Evolutionary conservation across 129 eudicot species (phyloP), one percentile per base, ranked within the genome.

Genomic region (Chrysanthemum makinoi): DNA sequence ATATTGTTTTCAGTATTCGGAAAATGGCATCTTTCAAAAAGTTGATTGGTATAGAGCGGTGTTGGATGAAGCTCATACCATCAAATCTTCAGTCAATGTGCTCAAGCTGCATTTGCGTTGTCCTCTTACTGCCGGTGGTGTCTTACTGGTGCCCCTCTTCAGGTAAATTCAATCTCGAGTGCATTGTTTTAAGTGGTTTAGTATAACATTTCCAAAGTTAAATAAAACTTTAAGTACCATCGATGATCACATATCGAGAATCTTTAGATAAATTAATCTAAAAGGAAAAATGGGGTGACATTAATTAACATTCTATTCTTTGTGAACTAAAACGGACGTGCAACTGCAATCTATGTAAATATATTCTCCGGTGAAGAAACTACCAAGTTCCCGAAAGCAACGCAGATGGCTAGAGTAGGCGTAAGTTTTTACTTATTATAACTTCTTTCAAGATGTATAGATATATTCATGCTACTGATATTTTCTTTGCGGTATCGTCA

Each of bases 61-160:
- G 33, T 72, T 91, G 49, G 97, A 91, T 86, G 95, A 91, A 78
- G 96, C 97, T 63, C 97, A 91, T 70, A 86, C 87, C 33, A 91
- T 91, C 8, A 91, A 91, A 78, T 75, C 92, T 66, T 80, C 81
- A n/a, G 86, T 20, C 20, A 20, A 20, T 20, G 20, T 20, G 20
- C 20, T 20, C 20, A 20, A 20, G 20, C 20, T 20, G 20, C 20
- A 20, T 20, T 20, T 20, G 20, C 20, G 1, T 20, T 20, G 20
- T 20, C 20, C 20, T 20, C 20, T 20, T 20, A 20, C 20, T 20
- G 20, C 20, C 0, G 20, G 20, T 20, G 20, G 20, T 20, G 20
- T 20, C 20, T 20, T 20, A 20, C 20, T 20, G 20, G 20, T 20
- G 20, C 20, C 20, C 20, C 20, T 20, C 20, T 20, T 20, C 20